Conservation (phyloP, 2,329 filamentous ascomycete species). For the Cytospora leucostoma region DNA sequence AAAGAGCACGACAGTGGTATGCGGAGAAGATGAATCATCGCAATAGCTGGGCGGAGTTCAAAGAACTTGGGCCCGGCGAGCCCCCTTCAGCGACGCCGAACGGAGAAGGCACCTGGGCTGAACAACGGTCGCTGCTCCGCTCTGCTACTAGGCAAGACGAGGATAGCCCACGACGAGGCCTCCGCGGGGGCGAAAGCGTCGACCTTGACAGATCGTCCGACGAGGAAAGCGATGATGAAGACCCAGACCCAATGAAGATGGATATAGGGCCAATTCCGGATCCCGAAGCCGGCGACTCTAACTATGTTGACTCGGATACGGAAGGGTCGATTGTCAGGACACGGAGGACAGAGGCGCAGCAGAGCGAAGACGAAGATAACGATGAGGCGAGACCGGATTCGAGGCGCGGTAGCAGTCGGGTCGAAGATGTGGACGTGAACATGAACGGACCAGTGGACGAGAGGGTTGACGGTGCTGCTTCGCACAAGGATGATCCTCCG, state of each 20-base stretch:
- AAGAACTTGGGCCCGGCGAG: conserved; percentile 24
- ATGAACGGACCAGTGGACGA: not conserved
- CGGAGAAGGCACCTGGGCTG: conserved; percentile 17
- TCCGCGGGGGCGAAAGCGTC: conserved; percentile 6
- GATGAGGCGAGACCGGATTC: not conserved
- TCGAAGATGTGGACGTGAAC: not conserved
- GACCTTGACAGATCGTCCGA: conserved; percentile 2
- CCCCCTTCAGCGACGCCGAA: conserved; percentile 16
- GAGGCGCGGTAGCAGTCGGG: too few species aligned
- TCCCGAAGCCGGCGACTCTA: conserved; percentile 18
- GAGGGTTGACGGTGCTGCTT: not conserved
- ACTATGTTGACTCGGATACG: conserved; percentile 20
- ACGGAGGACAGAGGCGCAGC: not conserved
- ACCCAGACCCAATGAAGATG: conserved; percentile 24
- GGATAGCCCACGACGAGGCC: conserved; percentile 18
- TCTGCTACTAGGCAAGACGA: conserved; percentile 21
- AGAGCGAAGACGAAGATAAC: conserved; percentile 3
- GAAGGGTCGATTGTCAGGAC: conserved; percentile 4
- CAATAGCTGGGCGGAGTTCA: conserved; percentile 23
- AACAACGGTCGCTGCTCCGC: conserved; percentile 18
- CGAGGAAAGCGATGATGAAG: conserved; percentile 9
- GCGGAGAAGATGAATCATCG: conserved; percentile 26
- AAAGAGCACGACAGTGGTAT: conserved; percentile 24
- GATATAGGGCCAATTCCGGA: conserved; percentile 22
- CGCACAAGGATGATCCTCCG: not conserved